Conservation (phyloP, 305 asterid species). For the Plantago coronopus region DNA sequence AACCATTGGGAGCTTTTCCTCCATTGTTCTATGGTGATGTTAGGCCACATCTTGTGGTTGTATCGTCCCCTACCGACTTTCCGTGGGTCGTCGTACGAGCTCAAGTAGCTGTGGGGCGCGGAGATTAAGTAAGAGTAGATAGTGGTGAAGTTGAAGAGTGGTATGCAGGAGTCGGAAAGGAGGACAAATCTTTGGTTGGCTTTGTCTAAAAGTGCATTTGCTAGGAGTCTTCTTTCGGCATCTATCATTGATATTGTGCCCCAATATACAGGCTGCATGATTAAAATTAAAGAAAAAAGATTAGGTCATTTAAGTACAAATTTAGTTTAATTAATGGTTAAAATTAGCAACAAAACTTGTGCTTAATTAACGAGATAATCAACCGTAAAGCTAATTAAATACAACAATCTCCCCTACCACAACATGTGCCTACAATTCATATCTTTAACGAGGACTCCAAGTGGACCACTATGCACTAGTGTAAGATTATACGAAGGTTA, state of each 20-base stretch:
- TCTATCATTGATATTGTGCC: slow-evolving; percentile 61
- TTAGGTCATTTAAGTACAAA: not conserved
- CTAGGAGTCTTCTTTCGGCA: slow-evolving; percentile 61
- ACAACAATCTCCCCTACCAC: too few relatives aligned
- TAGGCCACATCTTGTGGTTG: slow-evolving; percentile 53
- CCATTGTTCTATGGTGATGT: slow-evolving; percentile 45
- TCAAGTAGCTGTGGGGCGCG: slow-evolving; percentile 41
- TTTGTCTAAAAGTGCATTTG: slow-evolving; percentile 52
- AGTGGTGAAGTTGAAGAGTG: slow-evolving; percentile 55
- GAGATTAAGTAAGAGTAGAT: slow-evolving; percentile 37
- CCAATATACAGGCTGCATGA: slow-evolving; percentile 49
- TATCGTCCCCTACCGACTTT: slow-evolving; percentile 54
- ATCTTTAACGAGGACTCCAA: too few relatives aligned
- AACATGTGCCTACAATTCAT: too few relatives aligned
- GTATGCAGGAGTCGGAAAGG: slow-evolving; percentile 76
- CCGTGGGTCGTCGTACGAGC: slow-evolving; percentile 43
- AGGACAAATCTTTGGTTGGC: slow-evolving; percentile 52
- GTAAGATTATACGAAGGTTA: too few relatives aligned
- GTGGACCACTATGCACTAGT: too few relatives aligned
- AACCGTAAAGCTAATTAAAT: too few relatives aligned
- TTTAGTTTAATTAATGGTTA: not conserved
- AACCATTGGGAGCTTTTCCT: slow-evolving; percentile 73
- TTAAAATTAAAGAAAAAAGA: not conserved
- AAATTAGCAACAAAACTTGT: too few relatives aligned
- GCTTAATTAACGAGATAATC: too few relatives aligned